Conservation (phyloP, 2,329 filamentous ascomycete species). For the Microcera coccophila region DNA sequence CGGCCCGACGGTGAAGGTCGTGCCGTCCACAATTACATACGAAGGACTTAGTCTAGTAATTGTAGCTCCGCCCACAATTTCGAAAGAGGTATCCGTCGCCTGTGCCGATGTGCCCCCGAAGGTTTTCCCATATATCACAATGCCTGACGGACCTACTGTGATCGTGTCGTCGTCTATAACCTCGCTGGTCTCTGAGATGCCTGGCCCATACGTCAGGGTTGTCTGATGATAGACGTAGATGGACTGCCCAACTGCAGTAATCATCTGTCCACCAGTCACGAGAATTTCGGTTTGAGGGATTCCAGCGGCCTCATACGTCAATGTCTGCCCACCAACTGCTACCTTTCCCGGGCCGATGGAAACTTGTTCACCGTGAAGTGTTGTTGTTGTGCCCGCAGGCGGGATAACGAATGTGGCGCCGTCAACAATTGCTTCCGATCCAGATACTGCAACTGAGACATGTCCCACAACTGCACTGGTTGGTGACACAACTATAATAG, state of each 20-base stretch:
- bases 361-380: conserved; percentile 32
- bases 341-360: conserved; percentile 34
- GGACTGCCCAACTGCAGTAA: conserved; percentile 41
- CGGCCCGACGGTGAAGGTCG: conserved; percentile 50
- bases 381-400: conserved; percentile 33
- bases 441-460: conserved; percentile 40
- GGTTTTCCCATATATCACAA: conserved; percentile 39
- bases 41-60: conserved; percentile 48
- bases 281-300: conserved; percentile 41
- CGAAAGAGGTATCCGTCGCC: conserved; percentile 37
- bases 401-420: conserved; percentile 42
- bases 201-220: conserved; percentile 44
- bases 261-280: conserved; percentile 46
- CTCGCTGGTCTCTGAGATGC: conserved; percentile 31
- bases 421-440: conserved; percentile 40
- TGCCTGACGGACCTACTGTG: conserved; percentile 45
- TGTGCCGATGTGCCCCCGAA: conserved; percentile 41
- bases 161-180: conserved; percentile 50
- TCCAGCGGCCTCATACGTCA: conserved; percentile 32
- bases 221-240: conserved; percentile 40
- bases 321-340: conserved; percentile 34
- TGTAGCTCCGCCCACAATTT: conserved; percentile 51
- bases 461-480: conserved; percentile 38
- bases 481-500: conserved; percentile 31
- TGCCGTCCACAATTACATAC: conserved; percentile 46